Percentiles rank a stretch among this genome's conserved stretches.
These are phyloP conservation scores for Paramecium tetraurelia DNA, from an alignment of 73 alveolate species.

Conservation along the genomic window DNA sequence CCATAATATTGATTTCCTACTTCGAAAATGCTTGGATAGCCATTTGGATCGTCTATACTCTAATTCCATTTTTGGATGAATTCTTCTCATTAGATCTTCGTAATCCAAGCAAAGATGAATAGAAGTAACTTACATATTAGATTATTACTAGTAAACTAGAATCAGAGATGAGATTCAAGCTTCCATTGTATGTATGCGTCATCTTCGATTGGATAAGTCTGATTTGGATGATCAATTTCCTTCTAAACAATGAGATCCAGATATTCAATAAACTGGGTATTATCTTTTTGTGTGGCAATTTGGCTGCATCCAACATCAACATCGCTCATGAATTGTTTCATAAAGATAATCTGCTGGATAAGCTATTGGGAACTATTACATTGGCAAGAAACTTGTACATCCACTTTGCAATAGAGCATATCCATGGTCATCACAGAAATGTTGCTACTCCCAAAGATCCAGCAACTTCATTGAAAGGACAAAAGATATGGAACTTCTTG, in stretches of 20 bases:
- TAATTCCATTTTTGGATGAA: conserved; percentile 64
- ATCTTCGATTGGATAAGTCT: conserved; percentile 58
- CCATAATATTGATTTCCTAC: background rate
- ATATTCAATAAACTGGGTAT: background rate
- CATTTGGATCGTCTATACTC: conserved; percentile 63
- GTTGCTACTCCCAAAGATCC: conserved; percentile 86
- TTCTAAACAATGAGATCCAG: background rate
- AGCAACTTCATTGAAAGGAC: conserved; percentile 71
- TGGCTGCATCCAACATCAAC: conserved; percentile 64
- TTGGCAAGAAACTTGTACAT: conserved; percentile 71
- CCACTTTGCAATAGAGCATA: conserved; percentile 83
- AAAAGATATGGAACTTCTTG: conserved; percentile 52
- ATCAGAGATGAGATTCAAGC: conserved; percentile 42
- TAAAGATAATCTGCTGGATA: conserved; percentile 66
- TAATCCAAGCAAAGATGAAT: conserved; percentile 65
- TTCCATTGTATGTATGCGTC: conserved; percentile 62
- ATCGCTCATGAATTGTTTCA: conserved; percentile 86
- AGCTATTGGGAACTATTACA: conserved; percentile 71
- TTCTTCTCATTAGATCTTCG: conserved; percentile 53
- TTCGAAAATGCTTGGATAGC: conserved; percentile 41
- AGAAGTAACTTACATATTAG: background rate
- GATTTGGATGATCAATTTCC: background rate
- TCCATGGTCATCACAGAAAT: conserved; percentile 79
- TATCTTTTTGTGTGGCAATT: conserved; percentile 55
- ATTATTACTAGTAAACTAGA: background rate